Conservation (phyloP, 257 asterid species). For the Lantana camara region DNA sequence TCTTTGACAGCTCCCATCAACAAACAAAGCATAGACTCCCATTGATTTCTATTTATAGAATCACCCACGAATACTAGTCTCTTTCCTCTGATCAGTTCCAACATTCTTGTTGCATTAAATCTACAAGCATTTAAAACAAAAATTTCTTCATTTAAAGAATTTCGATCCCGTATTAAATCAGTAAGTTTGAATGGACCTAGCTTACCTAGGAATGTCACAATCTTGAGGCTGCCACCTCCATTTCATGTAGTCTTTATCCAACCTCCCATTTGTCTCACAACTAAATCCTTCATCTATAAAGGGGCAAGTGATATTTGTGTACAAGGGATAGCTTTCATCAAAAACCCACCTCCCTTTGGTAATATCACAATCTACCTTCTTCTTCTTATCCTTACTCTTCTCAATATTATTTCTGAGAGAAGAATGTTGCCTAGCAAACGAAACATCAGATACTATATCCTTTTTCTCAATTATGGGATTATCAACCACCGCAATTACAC, state of each 20-base stretch:
- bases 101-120: conserved; percentile 82
- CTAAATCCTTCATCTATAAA: conserved; percentile 90
- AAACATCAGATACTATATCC: not conserved
- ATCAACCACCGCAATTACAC: conserved; percentile 12
- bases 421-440: conserved; percentile 20
- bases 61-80: conserved; percentile 91
- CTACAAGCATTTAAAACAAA: conserved; percentile 34
- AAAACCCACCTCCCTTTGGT: conserved; percentile 79
- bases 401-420: conserved; percentile 25
- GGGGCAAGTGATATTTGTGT: conserved; percentile 71
- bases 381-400: conserved; percentile 30
- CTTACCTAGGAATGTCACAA: conserved; percentile 87
- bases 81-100: conserved; percentile 82
- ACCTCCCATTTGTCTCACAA: conserved; percentile 78
- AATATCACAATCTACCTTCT: conserved; percentile 48
- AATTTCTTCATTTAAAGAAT: conserved; percentile 4
- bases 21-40: conserved; percentile 96
- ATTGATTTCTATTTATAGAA: conserved; percentile 86
- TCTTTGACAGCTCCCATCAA: conserved; percentile 72
- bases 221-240: conserved; percentile 96
- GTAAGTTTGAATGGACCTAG: not conserved
- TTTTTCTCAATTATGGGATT: conserved; percentile 12
- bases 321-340: conserved; percentile 78
- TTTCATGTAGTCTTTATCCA: conserved; percentile 70
- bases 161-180: not conserved